Percentiles rank a stretch among this genome's conserved stretches.
Conservation (phyloP, 345 rosid genomes). For the Dipteronia dyeriana region DNA sequence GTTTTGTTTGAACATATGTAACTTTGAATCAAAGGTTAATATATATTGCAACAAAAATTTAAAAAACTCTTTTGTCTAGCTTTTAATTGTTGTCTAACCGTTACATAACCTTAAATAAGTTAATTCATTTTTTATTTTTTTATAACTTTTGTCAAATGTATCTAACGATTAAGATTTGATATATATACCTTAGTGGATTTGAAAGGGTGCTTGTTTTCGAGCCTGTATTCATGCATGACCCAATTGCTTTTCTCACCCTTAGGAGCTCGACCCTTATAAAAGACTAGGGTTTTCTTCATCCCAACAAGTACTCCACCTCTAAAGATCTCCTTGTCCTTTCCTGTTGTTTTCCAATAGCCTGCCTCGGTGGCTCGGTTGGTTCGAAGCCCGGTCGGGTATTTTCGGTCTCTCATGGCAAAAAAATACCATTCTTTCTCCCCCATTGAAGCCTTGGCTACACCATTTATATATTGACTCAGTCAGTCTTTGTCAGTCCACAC, state of each 20-base stretch:
- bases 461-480: neutral
- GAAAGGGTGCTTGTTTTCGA: conserved; percentile 67
- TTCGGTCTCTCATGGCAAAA: conserved; percentile 81
- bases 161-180: neutral
- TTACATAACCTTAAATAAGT: no score
- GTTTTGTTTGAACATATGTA: no score
- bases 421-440: conserved; percentile 99
- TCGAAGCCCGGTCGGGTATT: conserved; percentile 95
- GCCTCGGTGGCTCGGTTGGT: conserved; percentile 94
- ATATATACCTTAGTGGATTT: conserved; percentile 55
- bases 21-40: no score
- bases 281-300: conserved; percentile 98
- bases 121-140: no score
- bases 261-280: conserved; percentile 93
- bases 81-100: no score
- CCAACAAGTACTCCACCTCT: conserved; percentile 67
- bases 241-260: conserved; percentile 95
- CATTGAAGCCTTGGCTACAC: conserved; percentile 87
- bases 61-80: no score
- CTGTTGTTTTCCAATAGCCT: conserved; percentile 96
- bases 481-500: neutral
- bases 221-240: conserved; percentile 99
- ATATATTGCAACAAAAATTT: no score
- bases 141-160: no score
- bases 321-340: conserved; percentile 83